Evolutionary conservation across 2,329 filamentous ascomycete species (phyloP), one percentile per base, ranked within the genome.

Genomic region (Pleurostoma richardsiae): DNA sequence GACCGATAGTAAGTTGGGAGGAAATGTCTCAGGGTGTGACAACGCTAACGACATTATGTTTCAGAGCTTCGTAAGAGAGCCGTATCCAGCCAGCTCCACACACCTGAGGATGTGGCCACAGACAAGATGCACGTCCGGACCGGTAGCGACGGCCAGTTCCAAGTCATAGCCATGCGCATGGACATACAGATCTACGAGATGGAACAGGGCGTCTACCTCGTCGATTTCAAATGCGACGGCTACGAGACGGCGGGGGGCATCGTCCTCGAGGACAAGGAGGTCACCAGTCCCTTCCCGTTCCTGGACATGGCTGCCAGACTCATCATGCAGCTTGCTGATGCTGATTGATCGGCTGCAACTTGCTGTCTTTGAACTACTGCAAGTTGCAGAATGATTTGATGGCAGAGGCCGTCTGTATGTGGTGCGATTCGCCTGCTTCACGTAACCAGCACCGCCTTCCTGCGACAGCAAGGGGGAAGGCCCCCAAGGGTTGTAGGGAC

Each of bases 141-240:
- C 11, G 62, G 65, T 3, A 66, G 66, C 28, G 69, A 72, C 42
- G 70, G 67, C 10, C 64, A 72, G 41, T 73, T 80, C 44, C 82
- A 90, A 53, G 86, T 87, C 46, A 83, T 95, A n/a, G 92, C 88
- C 62, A 86, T 97, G 59, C 94, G 96, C 62, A 83, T 99, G 63
- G 91, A 95, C 54, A 96, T 99, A 53, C 94, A 96, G 64, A 85
- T 96, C 44, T 96, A 96, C 67, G 86, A 90, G 61, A 90, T 97
- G 73, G 92, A 97, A 65, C 83, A 84, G 48, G 86, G 88, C 46
- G 92, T 94, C 54, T 97, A 92, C 66, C 85, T 99, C 52, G 94
- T 99, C 42, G 94, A 99, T 65, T 99, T 99, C 76, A 97, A 96
- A 65, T 97, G 92, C 65, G 91, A 94, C 10, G 94, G 94, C 26